phyloP scores from a whole-genome alignment of 192 early-diverging fungal species.

The Podochytrium sp. region DNA sequence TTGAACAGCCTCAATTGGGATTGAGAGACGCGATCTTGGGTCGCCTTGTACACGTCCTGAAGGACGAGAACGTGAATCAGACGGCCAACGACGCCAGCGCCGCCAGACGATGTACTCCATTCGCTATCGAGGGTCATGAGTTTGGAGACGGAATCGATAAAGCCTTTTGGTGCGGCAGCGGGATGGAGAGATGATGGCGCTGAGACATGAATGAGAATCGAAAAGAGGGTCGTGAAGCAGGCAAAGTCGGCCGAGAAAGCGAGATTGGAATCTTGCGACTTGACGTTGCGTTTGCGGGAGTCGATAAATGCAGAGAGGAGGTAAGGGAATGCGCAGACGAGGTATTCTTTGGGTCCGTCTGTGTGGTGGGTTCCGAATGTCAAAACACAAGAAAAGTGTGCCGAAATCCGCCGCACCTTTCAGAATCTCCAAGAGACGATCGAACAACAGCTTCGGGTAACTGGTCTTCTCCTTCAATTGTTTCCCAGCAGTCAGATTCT shows the following conservation, averaged over 20 bases:
- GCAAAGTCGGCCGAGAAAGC: conserved; percentile 4
- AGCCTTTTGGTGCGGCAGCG: not conserved
- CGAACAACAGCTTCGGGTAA: conserved; percentile 15
- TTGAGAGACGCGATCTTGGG: conserved; percentile 9
- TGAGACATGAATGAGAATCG: not conserved
- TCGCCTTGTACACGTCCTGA: conserved; percentile 4
- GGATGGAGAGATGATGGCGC: not conserved
- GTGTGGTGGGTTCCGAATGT: not conserved
- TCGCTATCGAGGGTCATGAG: not conserved
- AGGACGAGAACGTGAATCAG: not conserved
- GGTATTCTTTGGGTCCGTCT: not conserved
- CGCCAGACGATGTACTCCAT: not conserved
- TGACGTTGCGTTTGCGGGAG: not conserved
- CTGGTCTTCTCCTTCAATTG: not conserved
- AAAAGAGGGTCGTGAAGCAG: not conserved
- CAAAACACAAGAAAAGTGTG: not conserved
- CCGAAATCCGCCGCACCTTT: not conserved
- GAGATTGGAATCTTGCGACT: conserved; percentile 12
- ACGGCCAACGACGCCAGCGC: not conserved
- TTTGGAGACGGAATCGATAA: not conserved
- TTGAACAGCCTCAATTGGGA: not conserved
- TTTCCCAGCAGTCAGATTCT: not conserved
- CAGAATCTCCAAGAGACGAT: not conserved
- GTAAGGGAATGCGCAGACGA: not conserved
- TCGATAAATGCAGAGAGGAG: conserved; percentile 3